Percentiles rank a stretch among this genome's conserved stretches.
Conservation (phyloP, 139 green algal genomes). For the Edaphochlamys debaryana region DNA sequence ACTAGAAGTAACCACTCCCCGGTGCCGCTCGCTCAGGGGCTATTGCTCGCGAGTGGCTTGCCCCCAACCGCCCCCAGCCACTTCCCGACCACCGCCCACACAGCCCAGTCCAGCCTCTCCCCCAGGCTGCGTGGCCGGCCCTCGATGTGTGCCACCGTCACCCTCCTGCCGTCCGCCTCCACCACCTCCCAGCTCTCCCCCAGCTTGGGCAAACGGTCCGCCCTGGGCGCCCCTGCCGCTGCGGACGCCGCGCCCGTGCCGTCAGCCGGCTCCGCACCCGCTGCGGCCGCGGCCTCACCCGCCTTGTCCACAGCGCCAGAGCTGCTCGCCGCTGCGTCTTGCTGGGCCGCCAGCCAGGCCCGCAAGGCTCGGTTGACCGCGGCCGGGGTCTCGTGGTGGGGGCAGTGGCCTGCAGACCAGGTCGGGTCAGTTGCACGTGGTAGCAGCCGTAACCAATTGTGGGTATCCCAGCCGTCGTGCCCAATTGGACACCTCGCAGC, state of each 20-base stretch:
- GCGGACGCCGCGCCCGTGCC: neutral
- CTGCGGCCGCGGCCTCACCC: too few species aligned
- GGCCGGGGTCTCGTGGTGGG: constrained; percentile 69
- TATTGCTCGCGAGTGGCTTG: too few species aligned
- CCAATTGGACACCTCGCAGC: too few species aligned
- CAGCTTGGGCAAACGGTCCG: neutral
- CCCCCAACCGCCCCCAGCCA: constrained; percentile 30
- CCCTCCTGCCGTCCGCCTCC: constrained; percentile 40
- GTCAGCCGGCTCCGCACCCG: neutral
- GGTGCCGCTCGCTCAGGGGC: too few species aligned
- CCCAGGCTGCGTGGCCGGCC: constrained; percentile 40
- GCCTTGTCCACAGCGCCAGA: too few species aligned
- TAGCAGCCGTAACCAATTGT: too few species aligned
- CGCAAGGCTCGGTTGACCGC: constrained; percentile 41
- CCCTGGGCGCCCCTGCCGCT: neutral
- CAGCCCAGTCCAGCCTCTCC: constrained; percentile 41
- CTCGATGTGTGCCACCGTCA: constrained; percentile 43
- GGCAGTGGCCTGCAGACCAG: constrained; percentile 56
- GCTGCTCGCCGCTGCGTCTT: neutral
- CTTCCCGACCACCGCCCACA: constrained; percentile 19
- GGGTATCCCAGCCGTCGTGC: too few species aligned
- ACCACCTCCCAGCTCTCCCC: constrained; percentile 1
- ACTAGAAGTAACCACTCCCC: too few species aligned
- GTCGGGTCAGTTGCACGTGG: too few species aligned
- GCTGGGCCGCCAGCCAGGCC: constrained; percentile 20